Base-by-base conservation (phyloP, 1,139 yeast species). In the Arxiozyma telluris region DNA sequence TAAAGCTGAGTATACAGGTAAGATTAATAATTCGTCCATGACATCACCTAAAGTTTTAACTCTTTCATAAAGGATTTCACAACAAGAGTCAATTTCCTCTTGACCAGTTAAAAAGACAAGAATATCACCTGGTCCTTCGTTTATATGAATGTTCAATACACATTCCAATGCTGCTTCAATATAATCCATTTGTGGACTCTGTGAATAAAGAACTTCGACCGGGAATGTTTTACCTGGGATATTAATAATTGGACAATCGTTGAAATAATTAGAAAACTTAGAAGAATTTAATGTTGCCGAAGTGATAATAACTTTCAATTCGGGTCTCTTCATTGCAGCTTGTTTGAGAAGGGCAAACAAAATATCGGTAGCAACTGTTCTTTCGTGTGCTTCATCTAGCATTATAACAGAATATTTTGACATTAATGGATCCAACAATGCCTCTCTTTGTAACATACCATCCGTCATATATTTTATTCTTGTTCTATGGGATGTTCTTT, bases 361-460 rank as follows among this genome's bases (percentile, higher is more conserved):
- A 4, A 93, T 87, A 75, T 93, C 98, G 0, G 98, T 93, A 0
- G 97, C 87, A 48, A 93, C 82, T 0, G 98, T 91, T 64, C 98
- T 78, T 69, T 93, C 98, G 70, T 93, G 98, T 0, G 97, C 97
- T 70, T 90, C 98, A 71, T 90, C 98, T 53, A 90, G 73, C 90
- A 90, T 87, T 18, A 90, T 84, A 1, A 87, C 93, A 0, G 95
- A 82, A 65, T 91, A 90, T 58, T 75, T 79, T 25, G 77, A 75
- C 84, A 90, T 78, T 38, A 74, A 71, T 0, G 94, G 89, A 66
- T 91, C 97, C 41, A 76, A 67, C 50, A 90, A 72, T 0, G 94
- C 91, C 65, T 90, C 97, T 59, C 89, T 74, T 68, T 87, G 89
- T 41, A 93, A 74, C 87, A 89, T 90, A 76, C 98, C 98, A 69